These are phyloP conservation scores for Sistotremastrum suecicum DNA, from an alignment of 768 basidiomycete species.

Conservation along the genomic window DNA sequence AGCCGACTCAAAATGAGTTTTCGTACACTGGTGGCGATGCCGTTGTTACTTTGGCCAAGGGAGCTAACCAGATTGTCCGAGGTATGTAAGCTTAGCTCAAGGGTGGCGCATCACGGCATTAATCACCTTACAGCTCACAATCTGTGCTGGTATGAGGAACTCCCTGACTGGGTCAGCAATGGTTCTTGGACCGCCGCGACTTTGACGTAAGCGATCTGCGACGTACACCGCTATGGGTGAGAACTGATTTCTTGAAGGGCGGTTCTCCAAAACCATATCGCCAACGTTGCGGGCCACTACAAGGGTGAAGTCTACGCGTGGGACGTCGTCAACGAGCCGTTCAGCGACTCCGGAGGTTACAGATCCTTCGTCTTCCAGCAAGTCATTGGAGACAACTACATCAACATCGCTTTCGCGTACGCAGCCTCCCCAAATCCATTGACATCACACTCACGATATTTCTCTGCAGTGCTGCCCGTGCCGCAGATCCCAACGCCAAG, in stretches of 20 bases:
- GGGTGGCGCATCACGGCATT: background rate
- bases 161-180: constrained; percentile 34
- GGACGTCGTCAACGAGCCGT: constrained; percentile 37
- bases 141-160: constrained; percentile 38
- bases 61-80: constrained; percentile 3
- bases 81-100: constrained; percentile 3
- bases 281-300: constrained; percentile 37
- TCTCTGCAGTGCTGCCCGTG: constrained; percentile 8
- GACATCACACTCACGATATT: constrained; percentile 8
- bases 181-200: constrained; percentile 28
- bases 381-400: no score
- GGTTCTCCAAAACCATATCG: constrained; percentile 34
- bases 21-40: constrained; percentile 5
- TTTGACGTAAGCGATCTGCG: constrained; percentile 13
- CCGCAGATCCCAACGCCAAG: constrained; percentile 18
- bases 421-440: no score
- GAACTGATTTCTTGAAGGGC: background rate
- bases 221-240: no score
- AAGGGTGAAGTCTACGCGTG: constrained; percentile 37
- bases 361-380: no score
- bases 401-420: no score
- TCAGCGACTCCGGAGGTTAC: no score
- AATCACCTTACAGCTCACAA: constrained; percentile 20
- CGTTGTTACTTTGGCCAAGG: constrained; percentile 5
- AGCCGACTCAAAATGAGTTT: constrained; percentile 6